Percentiles rank a stretch among this genome's conserved stretches.
Evolutionary conservation across 2,329 filamentous ascomycete species (phyloP).

Genomic region (Aspergillus fumigatiaffinis): DNA sequence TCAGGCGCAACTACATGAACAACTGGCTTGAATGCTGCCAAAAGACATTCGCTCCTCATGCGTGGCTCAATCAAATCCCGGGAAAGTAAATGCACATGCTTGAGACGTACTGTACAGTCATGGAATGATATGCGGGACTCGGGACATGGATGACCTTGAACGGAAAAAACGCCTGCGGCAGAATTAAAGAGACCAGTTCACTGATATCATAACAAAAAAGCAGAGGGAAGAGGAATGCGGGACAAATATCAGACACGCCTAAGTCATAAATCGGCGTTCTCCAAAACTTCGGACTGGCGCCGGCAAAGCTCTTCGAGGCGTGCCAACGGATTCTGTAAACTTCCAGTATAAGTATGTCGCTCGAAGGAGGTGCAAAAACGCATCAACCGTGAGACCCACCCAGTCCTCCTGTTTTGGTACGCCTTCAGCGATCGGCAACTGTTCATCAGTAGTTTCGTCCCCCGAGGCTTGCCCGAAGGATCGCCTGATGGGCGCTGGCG

Average conservation of each 20-base stretch:
- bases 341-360: constrained; percentile 44
- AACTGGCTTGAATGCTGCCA: background rate
- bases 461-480: constrained; percentile 37
- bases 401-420: constrained; percentile 86
- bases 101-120: background rate
- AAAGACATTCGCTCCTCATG: background rate
- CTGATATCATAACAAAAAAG: background rate
- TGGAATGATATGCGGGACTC: background rate
- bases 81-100: background rate
- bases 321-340: constrained; percentile 62
- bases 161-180: background rate
- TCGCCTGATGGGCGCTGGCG: constrained; percentile 73
- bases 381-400: constrained; percentile 68
- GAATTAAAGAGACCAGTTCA: background rate
- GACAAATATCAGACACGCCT: constrained; percentile 12
- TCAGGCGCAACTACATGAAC: background rate
- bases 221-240: background rate
- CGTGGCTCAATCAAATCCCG: background rate
- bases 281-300: constrained; percentile 61
- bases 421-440: constrained; percentile 70
- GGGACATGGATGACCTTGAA: background rate
- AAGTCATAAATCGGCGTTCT: constrained; percentile 34
- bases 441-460: constrained; percentile 40
- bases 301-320: constrained; percentile 67
- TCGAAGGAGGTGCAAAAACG: constrained; percentile 41